Conservation (phyloP, 1,139 yeast genomes). For the Kluyveromyces sp. region DNA sequence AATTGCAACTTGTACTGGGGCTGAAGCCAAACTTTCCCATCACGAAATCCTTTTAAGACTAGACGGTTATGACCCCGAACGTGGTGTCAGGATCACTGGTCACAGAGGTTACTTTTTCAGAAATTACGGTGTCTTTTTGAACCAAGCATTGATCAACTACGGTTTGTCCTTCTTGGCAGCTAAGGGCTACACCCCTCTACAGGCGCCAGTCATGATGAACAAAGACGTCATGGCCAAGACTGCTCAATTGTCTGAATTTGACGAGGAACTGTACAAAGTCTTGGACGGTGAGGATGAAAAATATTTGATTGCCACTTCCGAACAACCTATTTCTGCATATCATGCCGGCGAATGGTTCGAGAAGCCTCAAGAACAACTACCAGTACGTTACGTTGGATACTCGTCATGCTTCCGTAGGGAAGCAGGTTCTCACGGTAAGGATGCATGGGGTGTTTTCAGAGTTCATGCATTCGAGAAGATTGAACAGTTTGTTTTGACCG, state of each 20-base stretch:
- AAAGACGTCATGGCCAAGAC: slow-evolving; percentile 99
- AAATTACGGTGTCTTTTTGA: slow-evolving; percentile 91
- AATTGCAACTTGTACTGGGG: slow-evolving; percentile 65
- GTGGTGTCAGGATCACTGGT: slow-evolving; percentile 96
- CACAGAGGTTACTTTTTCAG: slow-evolving; percentile 98
- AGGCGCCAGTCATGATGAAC: slow-evolving; percentile 99
- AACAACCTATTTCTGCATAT: slow-evolving; percentile 97
- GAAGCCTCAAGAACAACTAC: slow-evolving; percentile 93
- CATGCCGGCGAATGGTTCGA: slow-evolving; percentile 99
- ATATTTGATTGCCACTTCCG: slow-evolving; percentile 96
- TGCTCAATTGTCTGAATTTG: slow-evolving; percentile 95
- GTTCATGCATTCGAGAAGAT: slow-evolving; percentile 98
- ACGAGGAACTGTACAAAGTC: slow-evolving; percentile 95
- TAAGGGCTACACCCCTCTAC: slow-evolving; percentile 82
- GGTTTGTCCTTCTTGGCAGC: slow-evolving; percentile 80
- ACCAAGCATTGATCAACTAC: slow-evolving; percentile 95
- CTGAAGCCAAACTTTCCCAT: slow-evolving; percentile 79
- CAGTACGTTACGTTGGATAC: slow-evolving; percentile 93
- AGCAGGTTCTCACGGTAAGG: slow-evolving; percentile 99
- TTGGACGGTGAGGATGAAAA: slow-evolving; percentile 96
- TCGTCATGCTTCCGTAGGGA: slow-evolving; percentile 99
- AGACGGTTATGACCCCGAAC: slow-evolving; percentile 97
- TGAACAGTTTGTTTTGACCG: slow-evolving; percentile 92
- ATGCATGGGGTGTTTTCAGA: slow-evolving; percentile 99
- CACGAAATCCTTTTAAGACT: slow-evolving; percentile 90